Conservation (phyloP, 2,329 filamentous ascomycete genomes). For the Phialophora chinensis region DNA sequence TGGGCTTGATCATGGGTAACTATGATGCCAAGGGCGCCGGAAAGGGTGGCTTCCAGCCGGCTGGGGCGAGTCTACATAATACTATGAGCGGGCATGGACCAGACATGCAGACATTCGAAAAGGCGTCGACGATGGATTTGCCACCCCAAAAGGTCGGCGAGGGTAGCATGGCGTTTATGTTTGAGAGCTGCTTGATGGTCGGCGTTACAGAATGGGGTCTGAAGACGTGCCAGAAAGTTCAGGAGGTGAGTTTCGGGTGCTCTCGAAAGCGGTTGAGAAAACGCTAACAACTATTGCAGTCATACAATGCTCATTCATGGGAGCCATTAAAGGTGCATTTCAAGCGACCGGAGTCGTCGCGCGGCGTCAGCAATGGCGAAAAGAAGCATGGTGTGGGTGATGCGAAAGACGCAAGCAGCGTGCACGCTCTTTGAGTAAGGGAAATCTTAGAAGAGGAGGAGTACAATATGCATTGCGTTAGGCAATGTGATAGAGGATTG, state of each 20-base stretch:
- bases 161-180: slow-evolving; percentile 69
- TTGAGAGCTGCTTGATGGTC: slow-evolving; percentile 70
- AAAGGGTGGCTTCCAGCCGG: slow-evolving; percentile 63
- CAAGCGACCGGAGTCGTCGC: slow-evolving; percentile 56
- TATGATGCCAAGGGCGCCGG: slow-evolving; percentile 65
- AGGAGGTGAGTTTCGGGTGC: slow-evolving; percentile 50
- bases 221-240: slow-evolving; percentile 72
- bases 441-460: background rate
- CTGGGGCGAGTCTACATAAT: slow-evolving; percentile 69
- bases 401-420: slow-evolving; percentile 34
- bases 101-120: slow-evolving; percentile 62
- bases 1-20: slow-evolving; percentile 66
- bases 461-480: background rate
- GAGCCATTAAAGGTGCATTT: slow-evolving; percentile 69
- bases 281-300: slow-evolving; percentile 41
- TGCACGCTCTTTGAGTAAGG: slow-evolving; percentile 28
- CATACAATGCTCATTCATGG: slow-evolving; percentile 85
- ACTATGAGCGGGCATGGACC: slow-evolving; percentile 73
- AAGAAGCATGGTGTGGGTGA: slow-evolving; percentile 24
- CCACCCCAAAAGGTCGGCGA: slow-evolving; percentile 63
- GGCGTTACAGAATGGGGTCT: slow-evolving; percentile 76
- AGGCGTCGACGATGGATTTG: slow-evolving; percentile 59
- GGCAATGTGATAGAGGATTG: background rate
- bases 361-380: slow-evolving; percentile 39
- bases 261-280: background rate